Evolutionary conservation across 495 filamentous ascomycete genomes (phyloP), one percentile per base, ranked within the genome.

Genomic region (Diplogelasinospora grovesii): DNA sequence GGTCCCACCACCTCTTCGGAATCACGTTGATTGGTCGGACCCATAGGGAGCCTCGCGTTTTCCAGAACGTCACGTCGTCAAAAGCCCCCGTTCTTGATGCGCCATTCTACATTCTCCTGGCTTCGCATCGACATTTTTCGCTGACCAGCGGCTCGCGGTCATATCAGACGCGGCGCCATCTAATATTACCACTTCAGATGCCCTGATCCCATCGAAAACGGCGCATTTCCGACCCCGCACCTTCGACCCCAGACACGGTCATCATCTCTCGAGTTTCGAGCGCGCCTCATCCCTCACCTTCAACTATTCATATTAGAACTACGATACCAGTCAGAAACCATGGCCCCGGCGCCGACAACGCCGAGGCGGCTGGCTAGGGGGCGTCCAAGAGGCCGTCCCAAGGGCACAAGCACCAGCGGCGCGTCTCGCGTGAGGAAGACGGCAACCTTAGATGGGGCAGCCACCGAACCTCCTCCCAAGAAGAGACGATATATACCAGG

Each of bases 401-500:
- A 60, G 31, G 61, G 60, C 13, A 50, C 64, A 5, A 33, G 48
- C 27, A 58, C 66, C 2, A 35, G 50, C n/a, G 64, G 54, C 60
- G 55, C 67, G 40, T 59, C 61, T 42, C 65, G 68, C 47, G 57
- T 60, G 54, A 61, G 54, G 29, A 56, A 66, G 34, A 37, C 46
- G 15, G 56, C 45, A 10, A 42, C 54, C 38, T n/a, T n/a, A n/a
- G 65, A 65, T 22, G 60, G 52, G 19, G 57, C 65, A 16, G 68
- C 69, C 14, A 69, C 69, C 2, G 74, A 77, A 45, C 74, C 72
- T n/a, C 69, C 71, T 10, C 57, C 54, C 0, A 76, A 75, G 59
- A 65, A 66, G 39, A 58, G 69, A 42, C 61, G 65, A 41, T 90
- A 89, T 56, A 71, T 88, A 22, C 84, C 86, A 28, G 84, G 83